Base-by-base conservation (phyloP, 257 asterid genomes). In the Verbascum thapsus region DNA sequence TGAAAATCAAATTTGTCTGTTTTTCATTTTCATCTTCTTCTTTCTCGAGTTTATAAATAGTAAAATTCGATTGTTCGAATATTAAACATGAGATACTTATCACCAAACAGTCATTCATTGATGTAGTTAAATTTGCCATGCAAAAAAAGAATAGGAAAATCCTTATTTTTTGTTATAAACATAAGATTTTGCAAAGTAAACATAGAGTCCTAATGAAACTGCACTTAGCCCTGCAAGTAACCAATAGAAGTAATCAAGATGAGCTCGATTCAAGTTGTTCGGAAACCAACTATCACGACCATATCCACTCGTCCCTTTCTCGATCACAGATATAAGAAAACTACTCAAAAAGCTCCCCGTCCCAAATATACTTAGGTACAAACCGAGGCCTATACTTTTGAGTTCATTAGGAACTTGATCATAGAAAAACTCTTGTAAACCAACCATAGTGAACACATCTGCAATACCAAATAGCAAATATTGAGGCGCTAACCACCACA, bases 401-500 rank as follows among this genome's bases (percentile, higher is more conserved):
- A 86, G 34, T 11, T 86, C 76, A 0, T 17, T 53, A 0, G 88
- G 82, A 8, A 81, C 79, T 20, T 79, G 83, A 20, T 86, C 83
- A 11, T 77, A 86, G 77, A 83, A 81, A 19, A 83, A 76, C 50
- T 79, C 83, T 34, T 83, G 86, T 53, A 86, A 69, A 0, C 88
- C 90, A 42, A 85, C 69, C 49, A 37, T 3, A 0, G 83, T 42
- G 47, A 83, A 76, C 4, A 55, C 72, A 3, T 83, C 76, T 0
- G 75, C 69, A 3, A 79, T 11, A 6, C 86, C 86, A 8, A 53
- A 59, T 6, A 83, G n/a, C 45, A 83, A 13, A n/a, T 81, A 73
- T 43, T 79, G 90, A n/a, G 86, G 95, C 0, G 77, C 78, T 63
- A 85, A 37, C 90, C 90, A 82, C 80, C 87, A 85, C 44, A 74